Evolutionary conservation across 768 basidiomycete genomes (phyloP).

Genomic region (Hypholoma sublateritium): DNA sequence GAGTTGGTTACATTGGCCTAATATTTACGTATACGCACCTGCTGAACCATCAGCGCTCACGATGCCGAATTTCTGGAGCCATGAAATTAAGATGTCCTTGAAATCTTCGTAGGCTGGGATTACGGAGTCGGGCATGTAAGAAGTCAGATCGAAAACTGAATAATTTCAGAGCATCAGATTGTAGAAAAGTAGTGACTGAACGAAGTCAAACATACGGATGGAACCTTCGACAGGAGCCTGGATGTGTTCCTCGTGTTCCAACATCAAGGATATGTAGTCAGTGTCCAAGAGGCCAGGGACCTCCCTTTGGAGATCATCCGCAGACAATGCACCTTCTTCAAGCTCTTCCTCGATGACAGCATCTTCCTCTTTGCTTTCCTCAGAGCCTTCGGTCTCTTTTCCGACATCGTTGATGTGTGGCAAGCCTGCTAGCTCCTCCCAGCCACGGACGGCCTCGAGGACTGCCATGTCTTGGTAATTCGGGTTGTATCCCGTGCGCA

Average conservation of each 20-base stretch:
- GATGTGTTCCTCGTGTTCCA: conserved; percentile 76
- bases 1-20: not conserved
- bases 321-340: conserved; percentile 63
- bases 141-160: conserved; percentile 74
- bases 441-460: conserved; percentile 92
- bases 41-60: conserved; percentile 39
- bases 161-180: conserved; percentile 1
- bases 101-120: conserved; percentile 72
- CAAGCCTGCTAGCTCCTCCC: conserved; percentile 72
- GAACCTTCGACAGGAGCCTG: conserved; percentile 46
- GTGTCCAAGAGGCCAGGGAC: conserved; percentile 55
- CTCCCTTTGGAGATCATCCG: conserved; percentile 55
- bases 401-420: conserved; percentile 72
- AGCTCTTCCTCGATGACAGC: conserved; percentile 41
- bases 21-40: conserved; percentile 28
- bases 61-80: conserved; percentile 66
- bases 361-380: conserved; percentile 22
- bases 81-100: conserved; percentile 58
- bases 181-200: not conserved
- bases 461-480: conserved; percentile 99
- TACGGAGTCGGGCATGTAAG: conserved; percentile 84
- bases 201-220: conserved; percentile 45
- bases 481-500: conserved; percentile 90
- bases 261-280: conserved; percentile 73
- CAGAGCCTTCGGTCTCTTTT: conserved; percentile 37